These are phyloP conservation scores for Xanthoparmelia taractica DNA, from an alignment of 495 filamentous ascomycete species.

Conservation along the genomic window DNA sequence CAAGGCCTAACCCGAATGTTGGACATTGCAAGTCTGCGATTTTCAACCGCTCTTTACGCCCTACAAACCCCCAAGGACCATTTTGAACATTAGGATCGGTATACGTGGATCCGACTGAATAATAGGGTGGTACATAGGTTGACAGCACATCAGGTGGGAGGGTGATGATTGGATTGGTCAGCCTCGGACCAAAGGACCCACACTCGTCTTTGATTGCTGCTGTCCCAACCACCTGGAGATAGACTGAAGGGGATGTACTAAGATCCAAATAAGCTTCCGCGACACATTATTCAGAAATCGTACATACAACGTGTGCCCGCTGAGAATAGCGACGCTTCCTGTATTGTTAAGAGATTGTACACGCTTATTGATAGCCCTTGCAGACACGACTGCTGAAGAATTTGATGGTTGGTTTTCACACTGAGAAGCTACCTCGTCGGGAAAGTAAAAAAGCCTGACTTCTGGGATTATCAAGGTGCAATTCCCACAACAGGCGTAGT, in stretches of 20 bases:
- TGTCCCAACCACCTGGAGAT: slow-evolving; percentile 1
- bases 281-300: neutral
- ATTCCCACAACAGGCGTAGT: neutral
- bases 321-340: neutral
- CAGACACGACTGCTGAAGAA: neutral
- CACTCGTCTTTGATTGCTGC: neutral
- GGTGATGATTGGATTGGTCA: neutral
- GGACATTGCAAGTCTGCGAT: neutral
- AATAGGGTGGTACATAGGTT: neutral
- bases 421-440: neutral
- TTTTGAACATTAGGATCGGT: neutral
- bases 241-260: neutral
- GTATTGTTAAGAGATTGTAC: neutral
- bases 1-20: neutral
- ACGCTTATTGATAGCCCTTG: neutral
- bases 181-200: neutral
- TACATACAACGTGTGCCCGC: slow-evolving; percentile 3
- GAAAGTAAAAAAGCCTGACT: neutral
- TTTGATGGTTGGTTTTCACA: neutral
- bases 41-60: neutral
- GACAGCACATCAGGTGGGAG: neutral
- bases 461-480: neutral
- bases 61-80: neutral
- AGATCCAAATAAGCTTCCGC: neutral
- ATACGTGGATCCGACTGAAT: neutral